A percentile compares a stretch with the other conserved stretches of the same genome.
Evolutionary conservation across 2,329 filamentous ascomycete genomes (phyloP).

Genomic region (Nemania sp.): DNA sequence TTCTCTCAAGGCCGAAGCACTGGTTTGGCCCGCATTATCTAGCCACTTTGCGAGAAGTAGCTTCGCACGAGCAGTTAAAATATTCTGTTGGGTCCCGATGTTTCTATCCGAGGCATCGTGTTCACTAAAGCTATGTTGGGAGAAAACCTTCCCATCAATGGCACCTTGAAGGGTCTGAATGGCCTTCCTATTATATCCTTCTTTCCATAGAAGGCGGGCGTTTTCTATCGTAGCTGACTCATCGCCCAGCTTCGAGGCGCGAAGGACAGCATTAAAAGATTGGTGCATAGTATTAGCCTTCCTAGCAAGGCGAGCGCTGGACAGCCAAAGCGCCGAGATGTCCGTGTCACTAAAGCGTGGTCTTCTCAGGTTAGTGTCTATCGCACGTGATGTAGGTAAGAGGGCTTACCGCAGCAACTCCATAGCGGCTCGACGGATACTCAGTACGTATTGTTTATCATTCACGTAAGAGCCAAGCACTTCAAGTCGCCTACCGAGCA

Average conservation of each 20-base stretch:
- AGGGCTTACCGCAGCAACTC: conserved; percentile 73
- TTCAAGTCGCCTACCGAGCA: conserved; percentile 82
- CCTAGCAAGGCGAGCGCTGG: conserved; percentile 84
- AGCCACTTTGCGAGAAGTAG: conserved; percentile 96
- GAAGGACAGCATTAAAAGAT: conserved; percentile 93
- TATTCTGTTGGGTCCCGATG: conserved; percentile 64
- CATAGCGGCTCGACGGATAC: conserved; percentile 88
- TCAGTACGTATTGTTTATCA: conserved; percentile 94
- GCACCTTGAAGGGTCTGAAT: conserved; percentile 91
- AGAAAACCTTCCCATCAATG: conserved; percentile 84
- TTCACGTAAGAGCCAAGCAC: conserved; percentile 88
- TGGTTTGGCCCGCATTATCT: conserved; percentile 92
- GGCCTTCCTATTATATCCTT: conserved; percentile 92
- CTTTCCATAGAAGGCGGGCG: conserved; percentile 90
- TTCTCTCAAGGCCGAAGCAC: conserved; percentile 80
- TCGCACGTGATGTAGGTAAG: conserved; percentile 21
- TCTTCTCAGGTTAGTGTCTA: conserved; percentile 54
- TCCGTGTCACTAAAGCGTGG: conserved; percentile 76
- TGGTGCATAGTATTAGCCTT: conserved; percentile 87
- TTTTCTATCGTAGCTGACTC: conserved; percentile 94
- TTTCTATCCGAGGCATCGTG: conserved; percentile 56
- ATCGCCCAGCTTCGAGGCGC: conserved; percentile 86
- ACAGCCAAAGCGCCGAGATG: conserved; percentile 86
- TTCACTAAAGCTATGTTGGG: conserved; percentile 57
- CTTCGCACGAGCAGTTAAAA: conserved; percentile 81